Conservation (phyloP, 257 asterid genomes). For the Osmanthus fragrans region DNA sequence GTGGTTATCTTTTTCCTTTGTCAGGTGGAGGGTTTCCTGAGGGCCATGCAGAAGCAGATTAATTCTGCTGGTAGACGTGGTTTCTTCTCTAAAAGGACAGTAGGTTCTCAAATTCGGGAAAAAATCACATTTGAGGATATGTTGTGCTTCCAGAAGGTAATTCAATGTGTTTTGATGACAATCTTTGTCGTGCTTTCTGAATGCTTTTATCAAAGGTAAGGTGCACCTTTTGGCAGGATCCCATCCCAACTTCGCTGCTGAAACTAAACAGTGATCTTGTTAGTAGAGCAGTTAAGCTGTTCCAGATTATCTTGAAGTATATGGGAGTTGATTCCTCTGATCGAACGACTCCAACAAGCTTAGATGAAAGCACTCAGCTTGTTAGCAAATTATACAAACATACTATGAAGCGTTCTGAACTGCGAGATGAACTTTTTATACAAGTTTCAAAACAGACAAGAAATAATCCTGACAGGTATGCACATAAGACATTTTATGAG, state of each 20-base stretch:
- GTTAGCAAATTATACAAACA: slow-evolving; percentile 88
- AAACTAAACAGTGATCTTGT: slow-evolving; percentile 76
- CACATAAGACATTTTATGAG: slow-evolving; percentile 16
- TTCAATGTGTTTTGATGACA: slow-evolving; percentile 16
- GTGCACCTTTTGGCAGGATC: slow-evolving; percentile 64
- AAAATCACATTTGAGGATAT: slow-evolving; percentile 95
- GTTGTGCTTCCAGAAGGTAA: slow-evolving; percentile 94
- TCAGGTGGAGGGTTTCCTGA: slow-evolving; percentile 92
- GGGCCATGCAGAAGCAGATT: slow-evolving; percentile 96
- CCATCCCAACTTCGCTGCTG: slow-evolving; percentile 83
- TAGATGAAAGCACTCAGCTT: slow-evolving; percentile 82
- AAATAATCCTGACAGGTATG: slow-evolving; percentile 87
- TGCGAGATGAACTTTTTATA: slow-evolving; percentile 91
- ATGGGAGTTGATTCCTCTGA: slow-evolving; percentile 88
- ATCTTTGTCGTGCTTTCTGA: slow-evolving; percentile 8
- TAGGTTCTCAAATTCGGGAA: slow-evolving; percentile 73
- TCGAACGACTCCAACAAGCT: slow-evolving; percentile 50
- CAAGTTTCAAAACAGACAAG: slow-evolving; percentile 95
- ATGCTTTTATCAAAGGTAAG: slow-evolving; percentile 24
- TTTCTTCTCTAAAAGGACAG: slow-evolving; percentile 81
- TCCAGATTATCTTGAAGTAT: slow-evolving; percentile 83
- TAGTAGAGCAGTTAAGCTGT: slow-evolving; percentile 82
- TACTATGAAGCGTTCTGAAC: slow-evolving; percentile 87
- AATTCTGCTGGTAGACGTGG: slow-evolving; percentile 82
- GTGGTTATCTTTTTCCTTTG: slow-evolving; percentile 15